A percentile compares a stretch with the other conserved stretches of the same genome.
Conservation (phyloP, 2,329 filamentous ascomycete species). For the Ceratocystis diversiconidia region DNA sequence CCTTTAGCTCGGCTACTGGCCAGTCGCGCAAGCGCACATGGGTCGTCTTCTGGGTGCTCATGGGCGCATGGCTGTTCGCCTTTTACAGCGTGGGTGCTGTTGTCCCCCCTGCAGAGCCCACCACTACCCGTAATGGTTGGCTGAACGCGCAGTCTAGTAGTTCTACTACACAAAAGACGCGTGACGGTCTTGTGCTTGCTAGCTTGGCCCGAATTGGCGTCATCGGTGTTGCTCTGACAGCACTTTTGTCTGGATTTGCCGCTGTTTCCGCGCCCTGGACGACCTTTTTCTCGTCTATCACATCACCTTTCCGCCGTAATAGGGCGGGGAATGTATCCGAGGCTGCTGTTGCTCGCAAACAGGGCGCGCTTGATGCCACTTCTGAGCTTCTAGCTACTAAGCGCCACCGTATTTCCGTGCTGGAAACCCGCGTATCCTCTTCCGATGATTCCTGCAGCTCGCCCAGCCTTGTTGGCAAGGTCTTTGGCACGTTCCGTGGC, state of each 20-base stretch:
- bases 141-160: constrained; percentile 12
- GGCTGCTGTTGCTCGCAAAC: constrained; percentile 59
- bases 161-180: constrained; percentile 19
- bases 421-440: constrained; percentile 43
- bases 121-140: constrained; percentile 8
- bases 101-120: constrained; percentile 33
- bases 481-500: constrained; percentile 57
- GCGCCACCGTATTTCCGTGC: constrained; percentile 52
- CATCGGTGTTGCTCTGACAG: constrained; percentile 76
- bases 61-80: constrained; percentile 52
- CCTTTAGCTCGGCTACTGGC: constrained; percentile 30
- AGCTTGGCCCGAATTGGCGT: constrained; percentile 61
- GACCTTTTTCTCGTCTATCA: constrained; percentile 43
- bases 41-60: constrained; percentile 47
- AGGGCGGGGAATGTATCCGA: constrained; percentile 48
- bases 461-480: constrained; percentile 53
- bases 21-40: constrained; percentile 30
- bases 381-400: constrained; percentile 67
- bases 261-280: constrained; percentile 83
- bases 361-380: constrained; percentile 63
- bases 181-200: constrained; percentile 31
- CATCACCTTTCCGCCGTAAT: constrained; percentile 33
- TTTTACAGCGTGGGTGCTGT: constrained; percentile 66
- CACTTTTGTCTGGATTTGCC: constrained; percentile 73
- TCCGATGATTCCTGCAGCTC: constrained; percentile 11